Base-by-base conservation (phyloP, 2,329 filamentous ascomycete genomes). In the Bisporella sp. region DNA sequence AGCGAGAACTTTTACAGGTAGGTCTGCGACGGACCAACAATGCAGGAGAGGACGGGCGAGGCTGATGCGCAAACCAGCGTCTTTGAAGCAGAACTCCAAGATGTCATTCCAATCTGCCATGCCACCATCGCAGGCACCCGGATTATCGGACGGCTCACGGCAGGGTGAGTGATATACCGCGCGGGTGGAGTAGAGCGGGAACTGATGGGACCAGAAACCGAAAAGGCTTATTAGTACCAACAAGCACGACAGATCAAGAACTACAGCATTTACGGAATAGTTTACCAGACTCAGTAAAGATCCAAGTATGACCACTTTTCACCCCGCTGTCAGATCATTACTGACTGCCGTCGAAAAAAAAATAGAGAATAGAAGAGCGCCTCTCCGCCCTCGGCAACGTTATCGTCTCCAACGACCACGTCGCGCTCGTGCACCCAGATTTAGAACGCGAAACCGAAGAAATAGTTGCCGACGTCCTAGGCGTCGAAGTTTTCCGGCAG, bases 1-100 rank as follows among this genome's bases (percentile, higher is more conserved):
- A 96, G 89, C 66, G 91, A 96, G 78, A 97, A 97, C 81, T 99
- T 99, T 73, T 97, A 97, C 83, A 91, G 82, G 82, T 85, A 69
- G 29, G n/a, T 37, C 8, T 37, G n/a, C 21, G 21, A 21, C 21
- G 21, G 21, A 3, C 21, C 21, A 21, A 21, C 21, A 21, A 21
- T 21, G 21, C 21, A 21, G 21, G 21, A 21, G 39, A 5, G 39
- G 13, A 46, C 29, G 13, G 41, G 28, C 32, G 39, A 44, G 21
- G 35, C 40, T 51, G 41, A 51, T n/a, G 32, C 30, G 45, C 13
- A 37, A 54, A 41, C n/a, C 35, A 89, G 89, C 76, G 82, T 97
- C 69, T 97, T 99, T 74, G 93, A 99, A 78, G 85, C 92, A 57
- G 93, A 99, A 76, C 80, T 99, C 55, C 89, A 95, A 76, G 93